Conservation (phyloP, 495 filamentous ascomycete genomes). For the Daldinia decipiens region DNA sequence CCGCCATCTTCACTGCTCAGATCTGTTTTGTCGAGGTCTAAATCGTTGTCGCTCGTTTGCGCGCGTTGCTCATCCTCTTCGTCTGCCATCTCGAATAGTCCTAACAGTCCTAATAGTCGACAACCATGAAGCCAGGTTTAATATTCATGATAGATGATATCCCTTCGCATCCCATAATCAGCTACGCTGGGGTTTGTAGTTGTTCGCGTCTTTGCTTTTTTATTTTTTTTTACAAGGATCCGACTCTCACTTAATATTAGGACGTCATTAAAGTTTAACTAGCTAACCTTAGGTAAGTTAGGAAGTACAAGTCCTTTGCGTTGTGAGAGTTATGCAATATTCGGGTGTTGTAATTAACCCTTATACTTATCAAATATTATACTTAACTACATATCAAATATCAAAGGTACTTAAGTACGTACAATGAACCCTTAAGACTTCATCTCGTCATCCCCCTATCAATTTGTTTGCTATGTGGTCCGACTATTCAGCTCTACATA, state of each 20-base stretch:
- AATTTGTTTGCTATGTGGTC: no score
- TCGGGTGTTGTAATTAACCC: no score
- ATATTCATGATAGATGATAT: neutral
- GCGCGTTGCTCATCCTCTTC: slow-evolving; percentile 26
- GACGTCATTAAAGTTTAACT: slow-evolving; percentile 25
- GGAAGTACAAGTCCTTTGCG: no score
- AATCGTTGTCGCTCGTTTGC: slow-evolving; percentile 29
- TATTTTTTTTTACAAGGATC: slow-evolving; percentile 31
- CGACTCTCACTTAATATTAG: neutral
- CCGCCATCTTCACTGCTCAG: slow-evolving; percentile 45
- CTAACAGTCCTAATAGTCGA: neutral
- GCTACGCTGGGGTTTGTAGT: neutral
- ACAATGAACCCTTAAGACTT: no score
- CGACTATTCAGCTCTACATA: no score
- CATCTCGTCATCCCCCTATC: no score
- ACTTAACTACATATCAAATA: no score
- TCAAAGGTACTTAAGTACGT: no score
- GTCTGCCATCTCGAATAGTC: slow-evolving; percentile 21
- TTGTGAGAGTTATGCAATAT: slow-evolving; percentile 2
- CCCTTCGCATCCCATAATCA: slow-evolving; percentile 4
- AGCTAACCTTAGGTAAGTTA: no score
- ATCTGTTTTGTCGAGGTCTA: slow-evolving; percentile 37
- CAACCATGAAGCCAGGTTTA: no score
- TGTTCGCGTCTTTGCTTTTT: slow-evolving; percentile 15
- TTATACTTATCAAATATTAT: no score